These are phyloP conservation scores for Rhizopogon salebrosus DNA, from an alignment of 768 basidiomycete genomes.

Conservation along the genomic window DNA sequence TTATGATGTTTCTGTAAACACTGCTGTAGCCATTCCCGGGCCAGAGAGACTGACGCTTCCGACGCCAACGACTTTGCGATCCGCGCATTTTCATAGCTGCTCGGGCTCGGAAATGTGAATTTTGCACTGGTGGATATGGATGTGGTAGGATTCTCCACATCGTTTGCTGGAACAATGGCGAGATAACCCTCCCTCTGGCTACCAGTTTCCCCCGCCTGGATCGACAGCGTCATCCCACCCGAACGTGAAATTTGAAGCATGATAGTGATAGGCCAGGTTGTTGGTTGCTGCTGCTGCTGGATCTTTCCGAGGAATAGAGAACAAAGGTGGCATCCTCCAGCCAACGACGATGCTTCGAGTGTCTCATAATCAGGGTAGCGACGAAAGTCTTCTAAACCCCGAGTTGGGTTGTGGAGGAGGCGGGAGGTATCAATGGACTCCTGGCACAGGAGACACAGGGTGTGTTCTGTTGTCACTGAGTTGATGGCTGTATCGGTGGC, in stretches of 20 bases:
- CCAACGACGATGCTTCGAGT: not conserved
- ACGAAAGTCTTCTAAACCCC: conserved; percentile 2
- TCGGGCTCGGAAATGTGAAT: not conserved
- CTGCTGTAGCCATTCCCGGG: not conserved
- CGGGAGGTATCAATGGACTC: not conserved
- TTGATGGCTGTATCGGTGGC: not conserved
- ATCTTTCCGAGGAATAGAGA: not conserved
- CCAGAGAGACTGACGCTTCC: not conserved
- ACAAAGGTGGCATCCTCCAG: conserved; percentile 2
- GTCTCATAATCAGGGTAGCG: not conserved
- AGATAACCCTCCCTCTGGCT: not conserved
- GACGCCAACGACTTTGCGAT: not conserved
- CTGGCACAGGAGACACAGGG: not conserved
- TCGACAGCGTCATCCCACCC: not conserved
- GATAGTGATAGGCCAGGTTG: not conserved
- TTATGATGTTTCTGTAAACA: not conserved
- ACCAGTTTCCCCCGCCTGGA: not conserved
- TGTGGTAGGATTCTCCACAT: not conserved
- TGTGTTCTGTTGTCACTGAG: not conserved
- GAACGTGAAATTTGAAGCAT: not conserved
- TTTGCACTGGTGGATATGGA: not conserved
- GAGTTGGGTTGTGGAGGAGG: not conserved
- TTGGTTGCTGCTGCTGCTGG: not conserved
- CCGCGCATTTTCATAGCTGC: not conserved
- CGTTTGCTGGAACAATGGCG: not conserved